Evolutionary conservation across 208 protist species (phyloP), one percentile per base, ranked within the genome.

Genomic region (Leptomonas pyrrhocoris): DNA sequence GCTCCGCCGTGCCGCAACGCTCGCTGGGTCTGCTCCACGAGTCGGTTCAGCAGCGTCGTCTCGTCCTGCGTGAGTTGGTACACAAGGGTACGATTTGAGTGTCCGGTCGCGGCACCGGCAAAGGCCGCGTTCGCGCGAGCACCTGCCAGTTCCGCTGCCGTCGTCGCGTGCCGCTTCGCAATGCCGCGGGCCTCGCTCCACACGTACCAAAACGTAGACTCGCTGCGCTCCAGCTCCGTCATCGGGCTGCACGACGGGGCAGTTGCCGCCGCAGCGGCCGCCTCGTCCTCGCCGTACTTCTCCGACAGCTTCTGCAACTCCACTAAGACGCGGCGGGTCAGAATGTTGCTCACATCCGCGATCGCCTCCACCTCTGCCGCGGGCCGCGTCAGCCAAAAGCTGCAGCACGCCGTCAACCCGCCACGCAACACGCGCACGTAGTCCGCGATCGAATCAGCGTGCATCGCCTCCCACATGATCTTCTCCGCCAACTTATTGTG

Each of bases 401-500:
- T 55, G 51, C 60, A 75, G 74, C 84, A 92, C 30, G 85, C 83
- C 49, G 79, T 73, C 8, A 92, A 71, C 15, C 84, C 78, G 18
- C 74, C 53, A 21, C 61, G 63, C 28, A 90, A 68, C 9, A 83
- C 81, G 0, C 23, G 50, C 21, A 75, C 50, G 78, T 82, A 81
- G 63, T 86, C 89, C 1, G 78, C 73, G 19, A 65, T 40, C 5
- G 75, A 80, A 53, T 71, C 50, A 11, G 85, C 82, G 67, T 91
- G 85, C 89, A 94, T 94, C 8, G 89, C 86, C 60, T 84, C 79
- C 89, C 89, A 93, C 80, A 94, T 71, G 25, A 94, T 65, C 25
- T 67, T 43, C 76, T 94, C 89, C n/a, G 86, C 82, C 23, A 77
- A 23, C 15, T 68, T 64, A 61, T 91, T 88, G 63, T 90, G 84